phyloP scores from a whole-genome alignment of 441 rosid genomes.

The Populus hybrid region DNA sequence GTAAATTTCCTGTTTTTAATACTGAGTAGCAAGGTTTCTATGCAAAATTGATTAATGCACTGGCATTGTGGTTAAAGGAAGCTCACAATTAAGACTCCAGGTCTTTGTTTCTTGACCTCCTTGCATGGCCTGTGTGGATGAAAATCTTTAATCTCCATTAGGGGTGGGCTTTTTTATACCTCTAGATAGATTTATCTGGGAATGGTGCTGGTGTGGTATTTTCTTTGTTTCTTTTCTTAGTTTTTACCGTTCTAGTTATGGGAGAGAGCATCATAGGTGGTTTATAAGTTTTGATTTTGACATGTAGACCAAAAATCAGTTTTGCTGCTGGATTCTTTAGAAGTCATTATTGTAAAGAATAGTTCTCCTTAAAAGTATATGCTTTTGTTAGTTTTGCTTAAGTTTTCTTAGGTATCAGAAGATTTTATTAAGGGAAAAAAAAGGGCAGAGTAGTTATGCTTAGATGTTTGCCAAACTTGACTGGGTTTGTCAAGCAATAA shows the following conservation, averaged over 20 bases:
- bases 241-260: background rate
- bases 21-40: background rate
- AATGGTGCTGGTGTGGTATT: background rate
- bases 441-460: background rate
- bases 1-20: background rate
- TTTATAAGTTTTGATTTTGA: background rate
- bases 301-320: background rate
- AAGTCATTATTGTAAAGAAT: background rate
- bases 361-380: background rate
- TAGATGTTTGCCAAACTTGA: background rate
- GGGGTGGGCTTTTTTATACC: background rate
- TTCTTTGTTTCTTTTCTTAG: background rate
- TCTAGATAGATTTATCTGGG: background rate
- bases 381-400: conserved; percentile 3
- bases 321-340: background rate
- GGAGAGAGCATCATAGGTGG: background rate
- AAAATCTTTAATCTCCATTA: background rate
- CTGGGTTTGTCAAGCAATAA: background rate
- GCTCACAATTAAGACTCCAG: background rate
- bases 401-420: background rate
- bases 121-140: conserved; percentile 1
- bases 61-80: background rate
- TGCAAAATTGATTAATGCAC: background rate
- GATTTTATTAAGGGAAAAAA: no score
- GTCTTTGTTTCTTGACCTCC: background rate